Base-by-base conservation (phyloP, 2,329 filamentous ascomycete genomes). In the Nannizziopsis arthrosporioides region DNA sequence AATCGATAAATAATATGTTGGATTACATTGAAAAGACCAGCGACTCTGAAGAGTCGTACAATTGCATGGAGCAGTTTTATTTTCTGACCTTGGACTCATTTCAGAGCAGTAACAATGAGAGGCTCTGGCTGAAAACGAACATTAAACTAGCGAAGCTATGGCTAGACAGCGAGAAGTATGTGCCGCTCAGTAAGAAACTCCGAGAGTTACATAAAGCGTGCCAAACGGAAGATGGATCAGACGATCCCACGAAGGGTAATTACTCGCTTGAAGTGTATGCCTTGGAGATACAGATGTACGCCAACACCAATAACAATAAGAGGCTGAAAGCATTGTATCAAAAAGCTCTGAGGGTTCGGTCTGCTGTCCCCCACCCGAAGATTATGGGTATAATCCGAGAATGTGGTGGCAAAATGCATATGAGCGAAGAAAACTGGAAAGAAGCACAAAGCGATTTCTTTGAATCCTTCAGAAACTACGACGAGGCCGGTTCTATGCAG, bases 361-460 rank as follows among this genome's bases (percentile, higher is more conserved):
- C 92, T n/a, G 92, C 92, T 0, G 92, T 98, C 10, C 90, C 92
- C 35, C 92, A 98, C 68, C 92, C 92, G 51, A 94, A 94, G 70
- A 94, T 98, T 64, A 95, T 96, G 87, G 92, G 92, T 44, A 90
- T 98, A 64, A 98, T 98, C 62, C 84, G 90, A 47, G 92, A 98
- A 70, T 98, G 92, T 64, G 92, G 92, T 60, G 92, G 92, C 58
- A 98, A 98, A 74, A 98, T 98, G 92, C 89, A 96, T 71, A 96
- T 98, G 92, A 92, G 85, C 65, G 92, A 98, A 73, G 92, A 96
- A 71, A 96, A 96, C 65, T 98, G 92, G 92, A 87, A 92, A 64
- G 86, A 89, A 61, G 92, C 92, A 1, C 89, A 96, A 68, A 90
- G 82, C 58, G 92, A 96, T 71, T 98, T 98, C 68, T 95, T 95